Base-by-base conservation (phyloP, 179 eudicot species). In the Drosera spatulata region DNA sequence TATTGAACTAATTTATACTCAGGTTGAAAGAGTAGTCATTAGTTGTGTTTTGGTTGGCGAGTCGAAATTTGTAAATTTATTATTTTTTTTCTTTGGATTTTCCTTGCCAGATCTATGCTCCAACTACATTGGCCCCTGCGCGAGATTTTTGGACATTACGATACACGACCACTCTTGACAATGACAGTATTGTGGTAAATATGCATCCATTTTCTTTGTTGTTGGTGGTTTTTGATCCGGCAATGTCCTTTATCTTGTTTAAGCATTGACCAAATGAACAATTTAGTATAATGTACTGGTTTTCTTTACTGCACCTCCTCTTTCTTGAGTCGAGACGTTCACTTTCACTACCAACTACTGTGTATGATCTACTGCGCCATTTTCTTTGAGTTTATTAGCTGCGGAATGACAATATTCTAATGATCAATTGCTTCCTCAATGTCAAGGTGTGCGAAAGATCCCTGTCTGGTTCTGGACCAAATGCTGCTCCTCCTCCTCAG, bases 101-200 rank as follows among this genome's bases (percentile, higher is more conserved):
- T 60, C 13, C 40, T 39, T 71, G 62, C 58, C 83, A 91, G 96
- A 80, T 79, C 55, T 89, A 86, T 76, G 99, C 99, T 50, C 96
- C 96, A 48, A 22, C 33, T 22, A 22, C 33, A 22, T 22, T 22
- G 33, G 33, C 33, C 33, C 33, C 33, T 22, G 33, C 99, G 46
- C 85, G 93, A 50, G 99, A 86, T 66, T 93, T 93, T 61, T 93
- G 99, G 99, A 89, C 95, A 41, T 72, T 93, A 63, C 79, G 99
- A 72, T 93, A 93, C 73, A 79, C 96, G 11, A 82, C 95, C 14
- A 84, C 80, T 61, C 73, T 93, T 65, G 95, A 93, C 33, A 81
- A 84, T 62, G 96, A 95, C 69, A 93, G 99, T 77, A 65, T 93
- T 58, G 99, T 86, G 89, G 99, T 93, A 86, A 45, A 81, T 56